Percentiles rank a stretch among this genome's conserved stretches.
phyloP scores from a whole-genome alignment of 139 green algal species.

The Chlorella sp. region DNA sequence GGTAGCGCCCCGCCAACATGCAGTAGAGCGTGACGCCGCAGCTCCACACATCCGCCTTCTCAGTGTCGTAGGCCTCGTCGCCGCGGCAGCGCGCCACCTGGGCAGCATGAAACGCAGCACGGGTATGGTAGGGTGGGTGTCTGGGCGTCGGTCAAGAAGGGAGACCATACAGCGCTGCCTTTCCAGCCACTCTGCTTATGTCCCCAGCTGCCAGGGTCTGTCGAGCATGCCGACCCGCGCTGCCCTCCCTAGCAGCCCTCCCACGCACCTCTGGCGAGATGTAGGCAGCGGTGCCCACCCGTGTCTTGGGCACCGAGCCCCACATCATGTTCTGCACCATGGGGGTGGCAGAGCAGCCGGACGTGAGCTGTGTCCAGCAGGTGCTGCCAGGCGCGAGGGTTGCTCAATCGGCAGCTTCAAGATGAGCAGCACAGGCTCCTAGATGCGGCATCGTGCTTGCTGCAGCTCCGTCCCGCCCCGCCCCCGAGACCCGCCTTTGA shows the following conservation, averaged over 20 bases:
- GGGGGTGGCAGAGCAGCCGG: no score
- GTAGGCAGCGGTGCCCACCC: conserved; percentile 58
- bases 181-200: no score
- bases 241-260: no score
- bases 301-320: conserved; percentile 61
- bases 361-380: no score
- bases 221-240: no score
- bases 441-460: not conserved
- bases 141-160: no score
- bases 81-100: conserved; percentile 16
- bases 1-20: conserved; percentile 56
- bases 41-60: conserved; percentile 56
- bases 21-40: conserved; percentile 58
- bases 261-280: conserved; percentile 50
- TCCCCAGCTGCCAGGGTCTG: no score
- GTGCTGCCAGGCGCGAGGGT: no score
- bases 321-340: conserved; percentile 55
- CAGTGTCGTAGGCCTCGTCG: conserved; percentile 49
- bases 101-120: no score
- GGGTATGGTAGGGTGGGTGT: no score
- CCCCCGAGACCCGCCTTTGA: conserved; percentile 48
- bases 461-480: not conserved
- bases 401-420: not conserved
- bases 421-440: not conserved
- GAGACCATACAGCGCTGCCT: no score